Evolutionary conservation across 1,284 basidiomycete species (phyloP), one percentile per base, ranked within the genome.

Genomic region (Ustilago cynodontis): DNA sequence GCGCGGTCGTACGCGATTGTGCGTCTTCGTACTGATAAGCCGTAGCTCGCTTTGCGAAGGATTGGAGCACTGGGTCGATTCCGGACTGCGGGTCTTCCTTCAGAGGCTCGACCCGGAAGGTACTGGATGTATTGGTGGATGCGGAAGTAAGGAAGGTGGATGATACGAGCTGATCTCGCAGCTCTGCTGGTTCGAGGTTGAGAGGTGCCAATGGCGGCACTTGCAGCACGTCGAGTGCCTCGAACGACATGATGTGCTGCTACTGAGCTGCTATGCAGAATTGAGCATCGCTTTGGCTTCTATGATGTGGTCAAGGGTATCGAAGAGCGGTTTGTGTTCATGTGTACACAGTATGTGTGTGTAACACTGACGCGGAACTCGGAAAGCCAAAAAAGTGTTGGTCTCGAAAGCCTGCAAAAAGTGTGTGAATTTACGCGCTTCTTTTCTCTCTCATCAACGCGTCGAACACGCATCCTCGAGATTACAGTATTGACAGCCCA

Each of bases 311-410:
- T 49, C 31, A 43, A 26, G 7, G 43, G 29, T 37, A 20, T n/a
- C 28, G 20, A n/a, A 18, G 41, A 43, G 41, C n/a, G 41, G 14
- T 16, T 28, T 22, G 2, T 13, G 26, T 26, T 24, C 6, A 33
- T 33, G 55, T 45, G 2, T 22, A 20, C n/a, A n/a, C n/a, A n/a
- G n/a, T n/a, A n/a, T n/a, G n/a, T n/a, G n/a, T n/a, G n/a, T n/a
- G n/a, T n/a, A n/a, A n/a, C n/a, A 41, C 35, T 33, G 31, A 33
- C 31, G 43, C 66, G 56, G 26, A 50, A 63, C n/a, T 63, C 67
- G 60, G 67, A 24, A 20, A 16, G 43, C 28, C 55, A n/a, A n/a
- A 45, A 49, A 49, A 57, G 70, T 71, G 70, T 66, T 71, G 70
- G 64, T 71, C 70, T 71, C 58, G 28, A 49, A 26, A 20, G 8